Conservation (phyloP, 83 land plant genomes). For the Picea abies region DNA sequence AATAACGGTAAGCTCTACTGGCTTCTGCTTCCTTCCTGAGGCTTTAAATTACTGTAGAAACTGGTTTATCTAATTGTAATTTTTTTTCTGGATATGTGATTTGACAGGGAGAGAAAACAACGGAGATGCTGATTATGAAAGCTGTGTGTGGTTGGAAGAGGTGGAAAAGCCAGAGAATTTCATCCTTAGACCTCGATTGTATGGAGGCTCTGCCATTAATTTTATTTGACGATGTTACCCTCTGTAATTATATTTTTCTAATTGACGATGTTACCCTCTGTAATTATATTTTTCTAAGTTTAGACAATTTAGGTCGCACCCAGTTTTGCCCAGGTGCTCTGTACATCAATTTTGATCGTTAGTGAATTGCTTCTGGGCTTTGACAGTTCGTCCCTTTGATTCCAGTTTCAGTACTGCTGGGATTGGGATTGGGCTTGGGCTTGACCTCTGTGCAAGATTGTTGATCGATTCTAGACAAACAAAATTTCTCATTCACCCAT, state of each 20-base stretch:
- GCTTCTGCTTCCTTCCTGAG: background rate
- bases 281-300: no score
- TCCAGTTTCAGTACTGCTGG: no score
- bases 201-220: slow-evolving; percentile 8
- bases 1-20: background rate
- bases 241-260: no score
- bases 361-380: no score
- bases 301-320: no score
- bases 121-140: background rate
- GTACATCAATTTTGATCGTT: no score
- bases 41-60: background rate
- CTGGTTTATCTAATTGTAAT: background rate
- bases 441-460: no score
- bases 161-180: slow-evolving; percentile 7
- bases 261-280: background rate
- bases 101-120: background rate
- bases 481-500: no score
- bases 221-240: background rate
- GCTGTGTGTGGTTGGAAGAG: slow-evolving; percentile 16
- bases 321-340: no score
- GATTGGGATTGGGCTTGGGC: no score
- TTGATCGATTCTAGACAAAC: no score
- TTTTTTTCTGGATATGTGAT: background rate
- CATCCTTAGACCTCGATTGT: background rate
- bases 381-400: no score